Evolutionary conservation across 192 early-diverging fungal species (phyloP).

Genomic region (Coemansia sp.): DNA sequence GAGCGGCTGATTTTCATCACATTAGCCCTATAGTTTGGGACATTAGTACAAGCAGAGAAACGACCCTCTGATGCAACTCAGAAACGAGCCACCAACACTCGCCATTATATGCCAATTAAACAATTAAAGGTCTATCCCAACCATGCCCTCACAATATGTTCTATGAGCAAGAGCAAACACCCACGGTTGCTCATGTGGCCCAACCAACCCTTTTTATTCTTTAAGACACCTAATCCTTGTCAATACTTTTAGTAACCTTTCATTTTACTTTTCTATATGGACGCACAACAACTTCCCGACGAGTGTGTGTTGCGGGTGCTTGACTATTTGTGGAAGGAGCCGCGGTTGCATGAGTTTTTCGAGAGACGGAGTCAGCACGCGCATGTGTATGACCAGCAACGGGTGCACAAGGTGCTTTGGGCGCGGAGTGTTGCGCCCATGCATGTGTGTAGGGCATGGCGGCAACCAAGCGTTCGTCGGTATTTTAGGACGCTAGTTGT

Average conservation of each 20-base stretch:
- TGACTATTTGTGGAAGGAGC: slow-evolving; percentile 32
- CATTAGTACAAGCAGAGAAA: no score
- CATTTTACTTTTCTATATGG: not conserved
- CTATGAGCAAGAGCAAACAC: no score
- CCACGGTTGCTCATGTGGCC: slow-evolving; percentile 4
- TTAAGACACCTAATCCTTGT: not conserved
- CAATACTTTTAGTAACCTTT: slow-evolving; percentile 11
- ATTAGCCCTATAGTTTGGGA: no score
- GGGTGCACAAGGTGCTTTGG: slow-evolving; percentile 19
- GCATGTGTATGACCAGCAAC: slow-evolving; percentile 42
- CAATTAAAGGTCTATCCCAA: no score
- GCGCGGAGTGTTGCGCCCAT: slow-evolving; percentile 24
- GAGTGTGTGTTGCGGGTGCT: slow-evolving; percentile 34
- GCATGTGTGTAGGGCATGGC: slow-evolving; percentile 40
- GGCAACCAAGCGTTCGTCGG: slow-evolving; percentile 8
- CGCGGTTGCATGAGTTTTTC: slow-evolving; percentile 13
- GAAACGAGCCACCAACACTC: no score
- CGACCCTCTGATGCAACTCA: no score
- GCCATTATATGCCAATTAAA: no score
- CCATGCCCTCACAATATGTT: no score
- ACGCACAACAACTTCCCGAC: slow-evolving; percentile 16
- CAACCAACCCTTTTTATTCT: no score
- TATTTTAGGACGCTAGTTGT: slow-evolving; percentile 26
- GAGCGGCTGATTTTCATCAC: no score
- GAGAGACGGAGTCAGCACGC: slow-evolving; percentile 21